Conservation (phyloP, 2,329 filamentous ascomycete genomes). For the Penicillium sp. region DNA sequence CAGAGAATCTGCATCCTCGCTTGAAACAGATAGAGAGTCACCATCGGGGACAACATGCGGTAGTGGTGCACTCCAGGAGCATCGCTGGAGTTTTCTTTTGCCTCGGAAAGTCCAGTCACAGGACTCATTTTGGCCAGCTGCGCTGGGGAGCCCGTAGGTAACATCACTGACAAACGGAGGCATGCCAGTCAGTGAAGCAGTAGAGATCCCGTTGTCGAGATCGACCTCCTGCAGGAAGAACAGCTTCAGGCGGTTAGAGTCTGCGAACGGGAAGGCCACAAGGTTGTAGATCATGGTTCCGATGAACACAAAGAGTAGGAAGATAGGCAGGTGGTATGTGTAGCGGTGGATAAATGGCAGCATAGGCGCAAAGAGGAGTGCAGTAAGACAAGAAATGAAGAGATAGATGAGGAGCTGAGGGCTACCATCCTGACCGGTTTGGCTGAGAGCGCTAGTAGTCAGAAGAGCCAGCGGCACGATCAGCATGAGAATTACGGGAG, state of each 20-base stretch:
- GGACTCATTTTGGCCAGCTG: constrained; percentile 58
- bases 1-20: background rate
- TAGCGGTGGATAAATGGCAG: constrained; percentile 85
- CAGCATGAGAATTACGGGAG: constrained; percentile 73
- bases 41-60: constrained; percentile 59
- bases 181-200: constrained; percentile 66
- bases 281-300: constrained; percentile 84
- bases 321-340: constrained; percentile 74
- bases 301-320: constrained; percentile 69
- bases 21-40: constrained; percentile 13
- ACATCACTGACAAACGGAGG: constrained; percentile 65
- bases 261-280: constrained; percentile 81
- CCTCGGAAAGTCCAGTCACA: constrained; percentile 42
- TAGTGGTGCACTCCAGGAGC: constrained; percentile 66
- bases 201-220: constrained; percentile 68
- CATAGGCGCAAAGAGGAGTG: constrained; percentile 71
- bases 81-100: constrained; percentile 47
- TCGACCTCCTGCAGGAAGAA: constrained; percentile 82
- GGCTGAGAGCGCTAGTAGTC: constrained; percentile 67
- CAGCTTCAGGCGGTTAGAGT: constrained; percentile 74
- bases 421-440: constrained; percentile 82
- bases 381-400: constrained; percentile 62
- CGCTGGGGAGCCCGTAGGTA: constrained; percentile 67
- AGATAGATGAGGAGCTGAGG: constrained; percentile 69
- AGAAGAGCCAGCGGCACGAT: constrained; percentile 73